Evolutionary conservation across 140 eudicot species (phyloP), one percentile per base, ranked within the genome.

Genomic region (Stevia rebaudiana): DNA sequence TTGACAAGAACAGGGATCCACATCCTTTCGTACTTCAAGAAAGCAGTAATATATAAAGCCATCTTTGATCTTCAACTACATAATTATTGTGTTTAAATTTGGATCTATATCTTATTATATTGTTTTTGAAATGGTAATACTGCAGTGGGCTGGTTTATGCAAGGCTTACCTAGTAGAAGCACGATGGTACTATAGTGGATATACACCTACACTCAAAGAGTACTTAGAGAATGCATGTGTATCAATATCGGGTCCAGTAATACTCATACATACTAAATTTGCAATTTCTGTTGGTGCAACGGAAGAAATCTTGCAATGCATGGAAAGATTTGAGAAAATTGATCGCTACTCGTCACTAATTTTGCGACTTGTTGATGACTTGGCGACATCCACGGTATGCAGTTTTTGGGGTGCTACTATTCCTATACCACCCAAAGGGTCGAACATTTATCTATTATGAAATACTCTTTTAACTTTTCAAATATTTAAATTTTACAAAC

Each of bases 21-120:
- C 28, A 24, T 21, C 41, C 72, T 67, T 25, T 41, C 72, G 1
- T 67, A 67, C 63, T 49, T 67, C 11, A 36, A 37, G n/a, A 67
- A 51, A 35, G 28, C 63, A 41, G 72, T 65, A 50, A 65, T 28
- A n/a, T 28, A 28, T 1, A 1, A 2, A 28, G 33, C 33, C 33
- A 28, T 28, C 4, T 28, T 28, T 28, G 2, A 28, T 28, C 33
- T 28, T 28, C 4, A 28, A 28, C 33, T 28, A 28, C 4, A 28
- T 1, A 28, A 28, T 28, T 1, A 28, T 28, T 28, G 4, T 28
- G 33, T 28, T 28, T n/a, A n/a, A 28, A 28, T 28, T 28, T 28
- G 33, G 2, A 4, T 28, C 4, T 28, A 28, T 28, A 28, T 1
- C 4, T 28, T 1, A 28, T 1, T 28, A 28, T 28, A 1, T 28